These are phyloP conservation scores for Panicum virgatum DNA, from an alignment of 202 grass and related monocot species.

Conservation along the genomic window DNA sequence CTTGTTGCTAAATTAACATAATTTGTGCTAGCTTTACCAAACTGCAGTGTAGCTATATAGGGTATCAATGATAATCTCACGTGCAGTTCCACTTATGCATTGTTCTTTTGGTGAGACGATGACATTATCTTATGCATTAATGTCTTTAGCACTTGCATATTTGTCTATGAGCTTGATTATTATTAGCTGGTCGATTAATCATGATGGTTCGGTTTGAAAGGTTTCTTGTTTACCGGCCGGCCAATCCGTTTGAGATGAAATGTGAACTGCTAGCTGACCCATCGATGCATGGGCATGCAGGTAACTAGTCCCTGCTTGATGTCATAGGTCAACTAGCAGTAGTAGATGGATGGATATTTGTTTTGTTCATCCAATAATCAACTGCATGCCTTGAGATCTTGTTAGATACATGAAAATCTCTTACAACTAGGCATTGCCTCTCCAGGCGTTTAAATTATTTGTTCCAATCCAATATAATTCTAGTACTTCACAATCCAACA, in stretches of 20 bases:
- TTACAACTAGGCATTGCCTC: neutral
- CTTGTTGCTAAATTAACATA: neutral
- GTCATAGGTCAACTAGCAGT: neutral
- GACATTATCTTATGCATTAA: slow-evolving; percentile 20
- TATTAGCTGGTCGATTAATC: neutral
- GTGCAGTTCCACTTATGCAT: neutral
- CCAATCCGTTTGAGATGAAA: neutral
- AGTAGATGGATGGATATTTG: neutral
- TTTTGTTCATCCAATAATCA: neutral
- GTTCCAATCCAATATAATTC: no score
- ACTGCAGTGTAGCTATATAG: neutral
- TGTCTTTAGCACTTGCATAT: neutral
- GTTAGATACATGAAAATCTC: neutral
- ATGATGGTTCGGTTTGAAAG: neutral
- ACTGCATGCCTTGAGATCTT: neutral
- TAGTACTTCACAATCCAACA: no score
- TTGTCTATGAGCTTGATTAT: neutral
- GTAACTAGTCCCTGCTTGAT: neutral
- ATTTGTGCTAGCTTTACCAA: neutral
- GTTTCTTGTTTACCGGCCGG: neutral
- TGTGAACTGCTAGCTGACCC: neutral
- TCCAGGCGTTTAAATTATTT: neutral
- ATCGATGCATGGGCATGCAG: neutral
- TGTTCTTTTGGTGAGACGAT: slow-evolving; percentile 31
- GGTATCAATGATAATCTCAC: neutral